Conservation (phyloP, 306 rosid species). For the Gillenia trifoliata region DNA sequence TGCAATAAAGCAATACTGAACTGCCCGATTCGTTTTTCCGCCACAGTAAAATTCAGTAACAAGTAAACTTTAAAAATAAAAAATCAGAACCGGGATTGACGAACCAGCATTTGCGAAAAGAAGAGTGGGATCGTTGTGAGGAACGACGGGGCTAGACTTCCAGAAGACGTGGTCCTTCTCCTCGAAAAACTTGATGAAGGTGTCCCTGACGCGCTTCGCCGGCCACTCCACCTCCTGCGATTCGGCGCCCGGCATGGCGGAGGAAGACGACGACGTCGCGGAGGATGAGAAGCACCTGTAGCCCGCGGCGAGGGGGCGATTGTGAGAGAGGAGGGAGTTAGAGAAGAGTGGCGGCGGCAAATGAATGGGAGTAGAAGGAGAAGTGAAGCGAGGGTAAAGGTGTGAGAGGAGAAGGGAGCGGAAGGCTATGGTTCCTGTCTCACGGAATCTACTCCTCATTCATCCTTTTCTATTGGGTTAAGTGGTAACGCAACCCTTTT, state of each 20-base stretch:
- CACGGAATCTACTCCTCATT: conserved; percentile 28
- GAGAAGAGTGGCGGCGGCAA: conserved; percentile 25
- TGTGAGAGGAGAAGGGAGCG: background rate
- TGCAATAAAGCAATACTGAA: background rate
- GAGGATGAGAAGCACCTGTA: background rate
- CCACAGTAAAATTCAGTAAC: background rate
- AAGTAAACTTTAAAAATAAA: background rate
- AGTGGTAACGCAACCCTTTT: background rate
- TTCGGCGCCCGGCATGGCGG: conserved; percentile 23
- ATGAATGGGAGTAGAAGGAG: background rate
- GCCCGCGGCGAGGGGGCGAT: background rate
- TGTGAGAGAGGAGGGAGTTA: background rate
- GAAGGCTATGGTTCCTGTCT: conserved; percentile 6
- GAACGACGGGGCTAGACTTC: conserved; percentile 89
- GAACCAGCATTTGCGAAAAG: conserved; percentile 89
- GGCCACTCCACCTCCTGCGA: conserved; percentile 42
- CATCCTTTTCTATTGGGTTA: background rate
- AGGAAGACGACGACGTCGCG: background rate
- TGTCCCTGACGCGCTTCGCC: conserved; percentile 41
- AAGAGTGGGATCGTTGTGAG: conserved; percentile 83
- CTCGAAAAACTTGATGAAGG: conserved; percentile 46
- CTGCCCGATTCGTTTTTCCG: background rate
- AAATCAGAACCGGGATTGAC: background rate
- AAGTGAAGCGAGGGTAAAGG: background rate
- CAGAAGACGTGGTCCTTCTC: conserved; percentile 49